Evolutionary conservation across 1,139 yeast species (phyloP).

Genomic region (Suhomyces yuchorum): DNA sequence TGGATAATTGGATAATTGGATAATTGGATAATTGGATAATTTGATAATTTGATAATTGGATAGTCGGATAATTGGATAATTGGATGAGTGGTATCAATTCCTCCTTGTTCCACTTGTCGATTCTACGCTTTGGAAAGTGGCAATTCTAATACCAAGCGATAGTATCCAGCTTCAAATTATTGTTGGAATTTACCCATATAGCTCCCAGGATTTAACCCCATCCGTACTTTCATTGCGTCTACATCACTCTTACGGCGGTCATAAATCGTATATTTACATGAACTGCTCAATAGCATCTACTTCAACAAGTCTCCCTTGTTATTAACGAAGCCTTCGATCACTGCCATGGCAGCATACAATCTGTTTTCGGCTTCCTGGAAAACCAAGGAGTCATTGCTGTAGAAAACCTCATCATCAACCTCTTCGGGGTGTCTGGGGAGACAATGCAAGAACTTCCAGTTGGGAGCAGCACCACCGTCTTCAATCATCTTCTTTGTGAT

Average conservation of each 20-base stretch:
- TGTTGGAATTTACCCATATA: too few species aligned
- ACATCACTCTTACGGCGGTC: not conserved
- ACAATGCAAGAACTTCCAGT: conserved; percentile 96
- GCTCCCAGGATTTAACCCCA: too few species aligned
- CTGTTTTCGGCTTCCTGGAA: conserved; percentile 96
- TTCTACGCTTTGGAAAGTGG: too few species aligned
- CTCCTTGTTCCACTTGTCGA: too few species aligned
- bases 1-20: too few species aligned
- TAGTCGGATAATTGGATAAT: too few species aligned
- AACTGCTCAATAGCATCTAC: not conserved
- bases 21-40: too few species aligned
- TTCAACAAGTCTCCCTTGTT: conserved; percentile 46
- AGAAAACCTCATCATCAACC: conserved; percentile 90
- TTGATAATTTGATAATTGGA: too few species aligned
- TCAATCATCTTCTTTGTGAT: conserved; percentile 66
- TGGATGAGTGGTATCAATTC: too few species aligned
- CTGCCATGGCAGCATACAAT: conserved; percentile 94
- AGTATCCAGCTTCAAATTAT: too few species aligned
- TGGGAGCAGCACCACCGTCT: conserved; percentile 55
- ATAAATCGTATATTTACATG: not conserved
- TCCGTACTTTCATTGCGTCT: too few species aligned
- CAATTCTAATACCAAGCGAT: too few species aligned
- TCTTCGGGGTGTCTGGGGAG: conserved; percentile 94
- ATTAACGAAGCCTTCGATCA: conserved; percentile 81
- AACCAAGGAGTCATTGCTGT: conserved; percentile 79